phyloP scores from a whole-genome alignment of 1,284 basidiomycete species.

The Athelia sp. region DNA sequence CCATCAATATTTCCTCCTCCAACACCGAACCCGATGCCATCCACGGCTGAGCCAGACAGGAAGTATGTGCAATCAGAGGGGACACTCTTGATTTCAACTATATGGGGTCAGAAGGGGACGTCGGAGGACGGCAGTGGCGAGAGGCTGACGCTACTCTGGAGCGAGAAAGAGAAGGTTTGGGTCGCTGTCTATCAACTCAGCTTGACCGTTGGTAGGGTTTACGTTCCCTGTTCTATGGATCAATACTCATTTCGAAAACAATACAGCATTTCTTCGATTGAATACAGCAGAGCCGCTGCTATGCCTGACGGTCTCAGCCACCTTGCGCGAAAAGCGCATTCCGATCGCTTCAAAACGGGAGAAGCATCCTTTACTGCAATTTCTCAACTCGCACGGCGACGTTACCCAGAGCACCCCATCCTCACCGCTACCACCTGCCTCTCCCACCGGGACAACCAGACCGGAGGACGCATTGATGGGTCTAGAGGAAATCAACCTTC shows the following conservation, averaged over 20 bases:
- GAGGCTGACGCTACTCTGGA: conserved; percentile 61
- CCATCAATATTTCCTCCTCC: conserved; percentile 68
- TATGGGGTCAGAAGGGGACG: conserved; percentile 59
- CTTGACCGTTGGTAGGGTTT: conserved; percentile 67
- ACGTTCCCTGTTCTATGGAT: conserved; percentile 3
- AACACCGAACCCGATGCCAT: conserved; percentile 73
- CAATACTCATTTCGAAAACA: conserved; percentile 3
- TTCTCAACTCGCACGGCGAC: conserved; percentile 35
- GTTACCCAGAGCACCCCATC: conserved; percentile 15
- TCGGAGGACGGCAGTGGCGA: conserved; percentile 39
- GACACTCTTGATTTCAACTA: conserved; percentile 59
- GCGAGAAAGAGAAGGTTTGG: conserved; percentile 56
- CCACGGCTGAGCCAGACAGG: conserved; percentile 60
- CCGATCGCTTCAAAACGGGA: conserved; percentile 38
- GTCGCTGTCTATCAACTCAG: conserved; percentile 71
- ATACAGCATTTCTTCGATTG: conserved; percentile 69
- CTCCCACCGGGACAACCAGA: not conserved
- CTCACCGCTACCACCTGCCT: conserved; percentile 5
- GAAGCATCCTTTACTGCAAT: conserved; percentile 46
- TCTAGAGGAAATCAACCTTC: conserved; percentile 77
- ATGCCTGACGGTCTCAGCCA: conserved; percentile 76
- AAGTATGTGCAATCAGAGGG: conserved; percentile 77
- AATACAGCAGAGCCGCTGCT: conserved; percentile 68
- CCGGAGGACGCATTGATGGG: conserved; percentile 37
- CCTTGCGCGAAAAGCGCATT: conserved; percentile 68